phyloP scores from a whole-genome alignment of 2,329 filamentous ascomycete species.

The Colletotrichum abscissum region DNA sequence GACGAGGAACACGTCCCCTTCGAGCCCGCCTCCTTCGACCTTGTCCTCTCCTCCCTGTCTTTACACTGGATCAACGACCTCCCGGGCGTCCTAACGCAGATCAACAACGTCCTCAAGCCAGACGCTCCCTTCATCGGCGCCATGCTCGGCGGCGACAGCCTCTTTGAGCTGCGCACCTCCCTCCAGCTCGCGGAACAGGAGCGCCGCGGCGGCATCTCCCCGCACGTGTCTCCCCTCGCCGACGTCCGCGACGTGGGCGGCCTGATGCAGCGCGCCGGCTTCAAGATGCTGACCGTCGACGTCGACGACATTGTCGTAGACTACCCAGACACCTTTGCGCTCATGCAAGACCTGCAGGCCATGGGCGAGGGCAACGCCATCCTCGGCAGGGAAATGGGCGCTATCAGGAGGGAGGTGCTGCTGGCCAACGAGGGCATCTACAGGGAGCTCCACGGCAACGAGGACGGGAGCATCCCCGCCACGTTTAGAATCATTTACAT shows the following conservation, averaged over 20 bases:
- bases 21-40: slow-evolving; percentile 81
- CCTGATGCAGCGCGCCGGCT: slow-evolving; percentile 85
- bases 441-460: slow-evolving; percentile 84
- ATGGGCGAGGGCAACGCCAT: slow-evolving; percentile 98
- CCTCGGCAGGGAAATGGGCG: slow-evolving; percentile 82
- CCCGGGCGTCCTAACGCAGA: slow-evolving; percentile 83
- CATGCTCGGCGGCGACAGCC: slow-evolving; percentile 95
- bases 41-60: slow-evolving; percentile 88
- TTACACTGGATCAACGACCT: slow-evolving; percentile 99
- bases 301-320: slow-evolving; percentile 97
- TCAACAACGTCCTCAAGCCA: slow-evolving; percentile 88
- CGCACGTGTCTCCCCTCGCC: slow-evolving; percentile 89
- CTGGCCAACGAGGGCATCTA: slow-evolving; percentile 92
- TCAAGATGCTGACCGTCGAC: slow-evolving; percentile 96
- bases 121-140: slow-evolving; percentile 93
- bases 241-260: slow-evolving; percentile 94
- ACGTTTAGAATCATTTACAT: slow-evolving; percentile 97
- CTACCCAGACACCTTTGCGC: slow-evolving; percentile 87
- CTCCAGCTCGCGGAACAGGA: slow-evolving; percentile 94
- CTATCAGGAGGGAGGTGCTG: slow-evolving; percentile 84
- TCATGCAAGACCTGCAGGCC: slow-evolving; percentile 94
- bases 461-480: slow-evolving; percentile 81
- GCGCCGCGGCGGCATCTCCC: slow-evolving; percentile 88
- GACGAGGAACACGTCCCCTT: slow-evolving; percentile 85
- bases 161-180: slow-evolving; percentile 93